Evolutionary conservation across 306 rosid genomes (phyloP), one percentile per base, ranked within the genome.

Genomic region (Cercis canadensis): DNA sequence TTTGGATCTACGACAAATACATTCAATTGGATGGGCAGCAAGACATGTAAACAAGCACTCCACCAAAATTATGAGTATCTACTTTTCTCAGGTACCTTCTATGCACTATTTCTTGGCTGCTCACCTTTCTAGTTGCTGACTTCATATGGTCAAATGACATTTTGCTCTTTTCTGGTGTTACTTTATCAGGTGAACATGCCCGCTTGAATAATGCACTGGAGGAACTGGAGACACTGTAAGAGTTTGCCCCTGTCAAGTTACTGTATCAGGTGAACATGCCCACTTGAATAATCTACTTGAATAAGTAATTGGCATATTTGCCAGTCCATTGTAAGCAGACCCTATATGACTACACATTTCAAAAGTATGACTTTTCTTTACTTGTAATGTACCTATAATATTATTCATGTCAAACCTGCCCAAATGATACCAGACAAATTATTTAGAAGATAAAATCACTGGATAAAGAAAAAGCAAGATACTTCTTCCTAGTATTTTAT

Each of bases 1-100:
- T 73, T 51, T 61, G 77, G 69, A 62, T 39, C 33, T 8, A 13
- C 51, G 60, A 72, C 34, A 57, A 41, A 32, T 43, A 55, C 56
- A 69, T 69, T 41, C 12, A 43, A 56, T 32, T 69, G 62, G 73
- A 68, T 53, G 54, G 12, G 37, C 21, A 47, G 32, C 57, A 12
- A 11, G 39, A 54, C 19, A 8, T 68, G 63, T 67, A 18, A 63
- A 36, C 21, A 37, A 17, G 15, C n/a, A 15, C 18, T 37, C 1
- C 18, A 7, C 47, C 21, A 36, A 8, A 19, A 8, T 31, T 56
- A 13, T 36, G n/a, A 59, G 65, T 6, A 15, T 36, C 7, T 57
- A 15, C 21, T 59, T 37, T 58, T 15, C 32, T 36, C 4, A 36
- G 65, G 47, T 59, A 59, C 32, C 34, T 36, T 7, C 29, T 10